A percentile compares a stretch with the other conserved stretches of the same genome.
phyloP scores from a whole-genome alignment of 208 protist genomes.

The Trypanosomatidae sp. region DNA sequence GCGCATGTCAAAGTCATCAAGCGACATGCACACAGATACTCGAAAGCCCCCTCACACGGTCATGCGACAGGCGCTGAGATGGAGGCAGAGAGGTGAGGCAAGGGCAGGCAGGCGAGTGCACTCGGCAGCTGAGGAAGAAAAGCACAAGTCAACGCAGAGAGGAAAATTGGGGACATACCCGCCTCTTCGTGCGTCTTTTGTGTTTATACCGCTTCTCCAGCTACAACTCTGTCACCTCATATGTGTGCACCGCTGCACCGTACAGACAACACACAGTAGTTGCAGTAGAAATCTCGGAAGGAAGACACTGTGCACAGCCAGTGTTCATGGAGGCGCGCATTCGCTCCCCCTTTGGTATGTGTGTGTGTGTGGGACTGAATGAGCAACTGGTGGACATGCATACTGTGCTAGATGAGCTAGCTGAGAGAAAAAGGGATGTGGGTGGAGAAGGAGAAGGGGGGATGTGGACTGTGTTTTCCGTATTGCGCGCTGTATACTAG shows the following conservation, averaged over 20 bases:
- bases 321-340: not conserved
- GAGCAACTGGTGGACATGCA: not conserved
- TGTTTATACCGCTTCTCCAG: not conserved
- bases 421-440: not conserved
- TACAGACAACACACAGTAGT: not conserved
- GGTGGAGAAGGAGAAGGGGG: not conserved
- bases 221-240: not conserved
- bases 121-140: not conserved
- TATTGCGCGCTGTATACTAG: not conserved
- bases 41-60: not conserved
- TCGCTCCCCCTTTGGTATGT: not conserved
- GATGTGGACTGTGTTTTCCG: not conserved
- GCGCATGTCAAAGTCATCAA: not conserved
- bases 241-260: not conserved
- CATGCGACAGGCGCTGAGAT: not conserved
- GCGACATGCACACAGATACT: not conserved
- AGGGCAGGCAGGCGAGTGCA: not conserved
- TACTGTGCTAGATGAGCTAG: not conserved
- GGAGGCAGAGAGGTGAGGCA: not conserved
- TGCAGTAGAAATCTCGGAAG: not conserved
- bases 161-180: constrained; percentile 66
- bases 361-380: not conserved
- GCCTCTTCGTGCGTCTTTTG: constrained; percentile 10
- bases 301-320: not conserved
- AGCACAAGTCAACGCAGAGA: not conserved